Evolutionary conservation across 2,329 filamentous ascomycete species (phyloP).

Genomic region (Hymenoscyphus occultus): DNA sequence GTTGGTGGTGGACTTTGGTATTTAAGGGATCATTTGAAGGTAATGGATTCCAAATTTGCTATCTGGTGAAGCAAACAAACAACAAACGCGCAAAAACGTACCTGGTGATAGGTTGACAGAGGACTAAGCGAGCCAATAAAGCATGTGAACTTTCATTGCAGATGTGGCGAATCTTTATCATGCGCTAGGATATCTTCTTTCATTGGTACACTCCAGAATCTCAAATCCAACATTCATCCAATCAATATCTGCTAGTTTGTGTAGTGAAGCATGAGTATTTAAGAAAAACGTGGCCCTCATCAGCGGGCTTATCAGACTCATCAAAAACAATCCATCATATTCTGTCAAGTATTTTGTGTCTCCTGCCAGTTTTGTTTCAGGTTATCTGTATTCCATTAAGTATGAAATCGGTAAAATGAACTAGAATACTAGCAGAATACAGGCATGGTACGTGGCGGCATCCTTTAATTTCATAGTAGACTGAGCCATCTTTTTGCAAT

Average conservation of each 20-base stretch:
- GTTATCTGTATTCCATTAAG: not conserved
- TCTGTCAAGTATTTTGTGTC: not conserved
- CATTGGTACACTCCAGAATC: not conserved
- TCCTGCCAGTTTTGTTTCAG: not conserved
- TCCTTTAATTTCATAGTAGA: too few relatives aligned
- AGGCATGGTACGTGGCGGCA: not conserved
- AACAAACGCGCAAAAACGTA: not conserved
- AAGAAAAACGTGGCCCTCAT: not conserved
- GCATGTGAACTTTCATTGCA: not conserved
- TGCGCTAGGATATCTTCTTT: not conserved
- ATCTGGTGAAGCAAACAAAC: not conserved
- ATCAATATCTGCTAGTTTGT: not conserved
- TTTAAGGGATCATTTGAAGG: not conserved
- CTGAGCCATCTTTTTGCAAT: too few relatives aligned
- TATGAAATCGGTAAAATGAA: not conserved
- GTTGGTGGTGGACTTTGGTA: not conserved
- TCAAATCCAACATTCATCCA: not conserved
- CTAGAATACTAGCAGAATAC: not conserved
- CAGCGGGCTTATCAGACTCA: not conserved
- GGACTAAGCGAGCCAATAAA: not conserved
- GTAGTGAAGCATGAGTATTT: not conserved
- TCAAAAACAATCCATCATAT: not conserved
- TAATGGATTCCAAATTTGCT: not conserved
- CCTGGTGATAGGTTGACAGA: not conserved
- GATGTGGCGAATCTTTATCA: not conserved